Conservation (phyloP, 192 early-diverging fungal species). For the Backusella luteola region DNA sequence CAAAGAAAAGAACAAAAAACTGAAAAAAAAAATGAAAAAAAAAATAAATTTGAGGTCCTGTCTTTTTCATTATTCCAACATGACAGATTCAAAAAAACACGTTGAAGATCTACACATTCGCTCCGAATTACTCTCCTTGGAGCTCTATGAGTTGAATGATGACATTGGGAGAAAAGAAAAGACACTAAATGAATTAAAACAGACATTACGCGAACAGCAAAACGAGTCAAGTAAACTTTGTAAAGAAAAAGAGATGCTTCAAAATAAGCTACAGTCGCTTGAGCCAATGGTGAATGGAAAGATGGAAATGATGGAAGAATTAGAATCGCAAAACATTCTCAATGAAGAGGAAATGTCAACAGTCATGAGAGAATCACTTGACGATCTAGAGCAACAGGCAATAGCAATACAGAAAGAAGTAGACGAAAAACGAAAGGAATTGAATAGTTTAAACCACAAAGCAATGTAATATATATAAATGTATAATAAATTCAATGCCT, state of each 20-base stretch:
- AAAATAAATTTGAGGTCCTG: not conserved
- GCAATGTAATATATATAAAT: not conserved
- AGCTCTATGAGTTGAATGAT: not conserved
- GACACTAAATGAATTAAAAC: not conserved
- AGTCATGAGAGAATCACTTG: not conserved
- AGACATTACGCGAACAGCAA: not conserved
- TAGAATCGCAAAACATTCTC: not conserved
- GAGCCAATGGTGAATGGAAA: not conserved
- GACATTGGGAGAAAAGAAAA: not conserved
- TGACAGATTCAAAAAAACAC: not conserved
- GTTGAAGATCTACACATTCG: not conserved
- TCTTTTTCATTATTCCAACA: not conserved
- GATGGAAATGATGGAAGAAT: not conserved
- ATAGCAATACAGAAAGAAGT: not conserved
- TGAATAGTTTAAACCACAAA: not conserved
- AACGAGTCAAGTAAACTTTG: not conserved
- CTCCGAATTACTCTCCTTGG: not conserved
- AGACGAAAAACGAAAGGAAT: not conserved
- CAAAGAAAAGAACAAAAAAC: not conserved
- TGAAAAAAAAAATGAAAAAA: not conserved
- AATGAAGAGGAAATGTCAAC: not conserved
- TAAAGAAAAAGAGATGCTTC: not conserved
- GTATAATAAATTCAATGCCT: constrained; percentile 5
- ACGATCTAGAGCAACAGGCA: not conserved
- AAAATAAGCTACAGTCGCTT: not conserved